These are phyloP conservation scores for Lachancea waltii DNA, from an alignment of 805 yeast genomes.

Conservation along the genomic window DNA sequence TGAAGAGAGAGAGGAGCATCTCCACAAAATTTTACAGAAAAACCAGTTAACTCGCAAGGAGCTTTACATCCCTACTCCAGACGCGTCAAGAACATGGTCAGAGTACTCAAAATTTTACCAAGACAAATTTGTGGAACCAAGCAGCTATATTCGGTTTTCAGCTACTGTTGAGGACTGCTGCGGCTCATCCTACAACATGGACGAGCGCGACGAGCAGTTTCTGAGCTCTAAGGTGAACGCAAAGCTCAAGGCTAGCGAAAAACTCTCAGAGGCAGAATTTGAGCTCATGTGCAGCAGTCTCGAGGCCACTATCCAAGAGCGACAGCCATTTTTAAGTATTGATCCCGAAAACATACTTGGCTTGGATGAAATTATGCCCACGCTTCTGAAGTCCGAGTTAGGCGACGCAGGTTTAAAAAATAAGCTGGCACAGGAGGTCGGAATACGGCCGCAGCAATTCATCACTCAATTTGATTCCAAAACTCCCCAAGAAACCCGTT, in stretches of 20 bases:
- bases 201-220: constrained; percentile 77
- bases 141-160: constrained; percentile 76
- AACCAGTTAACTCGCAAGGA: constrained; percentile 40
- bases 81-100: constrained; percentile 77
- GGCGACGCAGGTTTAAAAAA: constrained; percentile 49
- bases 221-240: constrained; percentile 40
- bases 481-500: constrained; percentile 36
- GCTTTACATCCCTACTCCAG: constrained; percentile 89
- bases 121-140: constrained; percentile 64
- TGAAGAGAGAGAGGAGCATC: constrained; percentile 95
- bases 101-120: constrained; percentile 69
- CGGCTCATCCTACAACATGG: constrained; percentile 83
- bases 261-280: constrained; percentile 75
- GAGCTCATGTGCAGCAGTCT: constrained; percentile 69
- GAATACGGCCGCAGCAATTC: constrained; percentile 37
- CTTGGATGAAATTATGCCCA: constrained; percentile 59
- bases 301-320: constrained; percentile 67
- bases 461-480: constrained; percentile 46
- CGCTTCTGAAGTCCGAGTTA: constrained; percentile 38
- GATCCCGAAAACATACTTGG: constrained; percentile 74
- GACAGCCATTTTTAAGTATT: constrained; percentile 82
- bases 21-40: constrained; percentile 84
- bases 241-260: constrained; percentile 14
- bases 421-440: constrained; percentile 48
- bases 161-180: constrained; percentile 95